Percentiles rank a stretch among this genome's conserved stretches.
phyloP scores from a whole-genome alignment of 306 rosid genomes.

The cucumber (Cucumis sativus) region Cucumber_9930_V3 NC_026655.2:23235501-23236000 shows the following conservation, averaged over 20 bases:
- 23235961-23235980: not conserved
- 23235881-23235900: constrained; percentile 25
- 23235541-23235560: not conserved
- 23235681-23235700: constrained; percentile 24
- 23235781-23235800: constrained; percentile 12
- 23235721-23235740: constrained; percentile 24
- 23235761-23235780: constrained; percentile 10
- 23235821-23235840: constrained; percentile 64
- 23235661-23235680: constrained; percentile 59
- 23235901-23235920: not conserved
- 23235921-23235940: not conserved
- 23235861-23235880: constrained; percentile 44
- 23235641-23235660: constrained; percentile 21
- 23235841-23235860: constrained; percentile 56
- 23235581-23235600: constrained; percentile 50
- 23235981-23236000: not conserved
- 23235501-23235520: not conserved
- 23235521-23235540: not conserved
- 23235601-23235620: constrained; percentile 68
- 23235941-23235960: not conserved
- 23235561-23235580: constrained; percentile 17
- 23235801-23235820: constrained; percentile 33
- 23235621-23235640: constrained; percentile 39
- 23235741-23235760: constrained; percentile 21
- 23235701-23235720: constrained; percentile 26